phyloP scores from a whole-genome alignment of 305 asterid genomes.

The Fraxinus latifolia region DNA sequence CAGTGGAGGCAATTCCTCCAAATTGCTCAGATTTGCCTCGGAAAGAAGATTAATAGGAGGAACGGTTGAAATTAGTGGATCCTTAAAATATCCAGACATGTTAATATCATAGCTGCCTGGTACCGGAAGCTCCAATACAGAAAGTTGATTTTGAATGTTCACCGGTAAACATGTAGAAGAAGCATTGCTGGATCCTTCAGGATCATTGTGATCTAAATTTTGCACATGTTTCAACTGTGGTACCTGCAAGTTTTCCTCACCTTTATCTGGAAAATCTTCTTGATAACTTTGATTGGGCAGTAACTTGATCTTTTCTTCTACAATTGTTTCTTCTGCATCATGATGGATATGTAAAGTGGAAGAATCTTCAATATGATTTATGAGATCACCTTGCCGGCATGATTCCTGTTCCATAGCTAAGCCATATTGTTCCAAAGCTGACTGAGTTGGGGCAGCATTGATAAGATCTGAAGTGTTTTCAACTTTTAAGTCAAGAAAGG shows the following conservation, averaged over 20 bases:
- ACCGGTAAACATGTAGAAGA: slow-evolving; percentile 25
- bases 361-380: slow-evolving; percentile 24
- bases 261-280: slow-evolving; percentile 29
- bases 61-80: slow-evolving; percentile 31
- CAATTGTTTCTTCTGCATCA: slow-evolving; percentile 24
- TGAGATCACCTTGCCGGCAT: slow-evolving; percentile 24
- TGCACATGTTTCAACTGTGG: slow-evolving; percentile 27
- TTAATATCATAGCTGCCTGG: slow-evolving; percentile 23
- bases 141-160: slow-evolving; percentile 31
- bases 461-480: slow-evolving; percentile 24
- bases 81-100: slow-evolving; percentile 26
- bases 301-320: slow-evolving; percentile 26
- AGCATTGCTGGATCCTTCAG: slow-evolving; percentile 22
- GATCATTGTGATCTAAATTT: slow-evolving; percentile 32
- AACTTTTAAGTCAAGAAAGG: slow-evolving; percentile 28
- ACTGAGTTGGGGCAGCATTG: slow-evolving; percentile 27
- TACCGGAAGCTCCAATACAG: slow-evolving; percentile 33
- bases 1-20: slow-evolving; percentile 75
- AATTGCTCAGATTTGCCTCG: slow-evolving; percentile 37
- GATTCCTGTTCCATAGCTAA: slow-evolving; percentile 37
- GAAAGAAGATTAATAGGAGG: slow-evolving; percentile 38
- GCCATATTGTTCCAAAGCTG: slow-evolving; percentile 30
- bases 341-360: slow-evolving; percentile 25
- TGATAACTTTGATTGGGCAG: slow-evolving; percentile 26
- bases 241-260: slow-evolving; percentile 32